Percentiles rank a stretch among this genome's conserved stretches.
phyloP scores from a whole-genome alignment of 805 yeast genomes.

The Candida sphagnicola region DNA sequence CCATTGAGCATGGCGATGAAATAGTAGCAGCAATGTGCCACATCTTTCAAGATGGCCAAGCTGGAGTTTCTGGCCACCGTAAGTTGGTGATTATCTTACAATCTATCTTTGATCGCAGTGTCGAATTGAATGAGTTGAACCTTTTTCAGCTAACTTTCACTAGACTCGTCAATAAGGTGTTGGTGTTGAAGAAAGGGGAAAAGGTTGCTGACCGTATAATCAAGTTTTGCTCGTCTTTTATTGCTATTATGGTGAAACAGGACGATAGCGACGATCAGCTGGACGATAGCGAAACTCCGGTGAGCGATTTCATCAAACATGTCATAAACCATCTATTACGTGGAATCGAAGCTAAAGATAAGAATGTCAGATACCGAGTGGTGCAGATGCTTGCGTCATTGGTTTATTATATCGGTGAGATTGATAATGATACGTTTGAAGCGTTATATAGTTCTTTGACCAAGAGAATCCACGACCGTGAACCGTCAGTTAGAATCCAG shows the following conservation, averaged over 20 bases:
- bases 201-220: slow-evolving; percentile 72
- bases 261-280: slow-evolving; percentile 15
- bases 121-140: slow-evolving; percentile 48
- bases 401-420: slow-evolving; percentile 68
- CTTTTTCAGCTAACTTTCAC: slow-evolving; percentile 60
- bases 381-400: slow-evolving; percentile 71
- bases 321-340: slow-evolving; percentile 65
- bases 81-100: slow-evolving; percentile 64
- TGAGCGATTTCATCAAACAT: slow-evolving; percentile 53
- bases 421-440: slow-evolving; percentile 69
- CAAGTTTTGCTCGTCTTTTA: slow-evolving; percentile 59
- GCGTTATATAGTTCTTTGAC: slow-evolving; percentile 57
- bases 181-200: slow-evolving; percentile 68
- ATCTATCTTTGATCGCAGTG: slow-evolving; percentile 54
- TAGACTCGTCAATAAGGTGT: slow-evolving; percentile 56
- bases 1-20: slow-evolving; percentile 18
- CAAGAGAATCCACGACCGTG: slow-evolving; percentile 69
- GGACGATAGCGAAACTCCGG: slow-evolving; percentile 38
- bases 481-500: slow-evolving; percentile 73
- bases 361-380: slow-evolving; percentile 73
- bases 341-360: slow-evolving; percentile 75
- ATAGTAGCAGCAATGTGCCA: slow-evolving; percentile 48
- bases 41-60: slow-evolving; percentile 78
- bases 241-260: slow-evolving; percentile 44
- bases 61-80: slow-evolving; percentile 69